Conservation (phyloP, 805 yeast genomes). For the Ogataea parapolymorpha region DNA sequence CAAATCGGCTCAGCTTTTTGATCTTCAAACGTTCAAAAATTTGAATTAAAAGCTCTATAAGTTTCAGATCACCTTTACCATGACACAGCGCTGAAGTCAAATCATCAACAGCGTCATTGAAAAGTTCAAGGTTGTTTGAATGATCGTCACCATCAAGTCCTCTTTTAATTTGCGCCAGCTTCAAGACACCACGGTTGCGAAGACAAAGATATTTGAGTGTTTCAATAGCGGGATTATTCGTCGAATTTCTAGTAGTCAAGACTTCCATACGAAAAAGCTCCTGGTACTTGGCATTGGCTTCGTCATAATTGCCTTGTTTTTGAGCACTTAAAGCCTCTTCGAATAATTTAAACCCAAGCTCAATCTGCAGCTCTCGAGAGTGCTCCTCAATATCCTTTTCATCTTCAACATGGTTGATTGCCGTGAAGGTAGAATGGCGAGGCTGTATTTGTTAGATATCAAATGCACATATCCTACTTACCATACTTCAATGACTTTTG, state of each 20-base stretch:
- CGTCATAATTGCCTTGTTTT: slow-evolving; percentile 42
- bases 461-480: slow-evolving; percentile 1
- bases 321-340: slow-evolving; percentile 68
- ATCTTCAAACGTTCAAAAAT: slow-evolving; percentile 49
- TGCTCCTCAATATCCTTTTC: slow-evolving; percentile 83
- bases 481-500: slow-evolving; percentile 2
- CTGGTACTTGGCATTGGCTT: slow-evolving; percentile 55
- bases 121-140: slow-evolving; percentile 17
- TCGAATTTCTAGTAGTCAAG: slow-evolving; percentile 40
- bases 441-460: not conserved
- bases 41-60: slow-evolving; percentile 48
- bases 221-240: slow-evolving; percentile 62
- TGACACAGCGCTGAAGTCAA: slow-evolving; percentile 61
- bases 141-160: slow-evolving; percentile 28
- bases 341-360: slow-evolving; percentile 75
- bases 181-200: slow-evolving; percentile 77
- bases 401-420: slow-evolving; percentile 75
- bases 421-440: slow-evolving; percentile 63
- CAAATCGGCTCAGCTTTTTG: slow-evolving; percentile 47
- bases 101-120: slow-evolving; percentile 49
- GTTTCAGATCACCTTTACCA: slow-evolving; percentile 61
- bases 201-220: slow-evolving; percentile 72
- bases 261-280: slow-evolving; percentile 69
- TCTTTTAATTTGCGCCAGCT: slow-evolving; percentile 40
- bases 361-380: slow-evolving; percentile 86